Evolutionary conservation across 23 red algal species (phyloP), one percentile per base, ranked within the genome.

Genomic region (Gracilariopsis chorda): DNA sequence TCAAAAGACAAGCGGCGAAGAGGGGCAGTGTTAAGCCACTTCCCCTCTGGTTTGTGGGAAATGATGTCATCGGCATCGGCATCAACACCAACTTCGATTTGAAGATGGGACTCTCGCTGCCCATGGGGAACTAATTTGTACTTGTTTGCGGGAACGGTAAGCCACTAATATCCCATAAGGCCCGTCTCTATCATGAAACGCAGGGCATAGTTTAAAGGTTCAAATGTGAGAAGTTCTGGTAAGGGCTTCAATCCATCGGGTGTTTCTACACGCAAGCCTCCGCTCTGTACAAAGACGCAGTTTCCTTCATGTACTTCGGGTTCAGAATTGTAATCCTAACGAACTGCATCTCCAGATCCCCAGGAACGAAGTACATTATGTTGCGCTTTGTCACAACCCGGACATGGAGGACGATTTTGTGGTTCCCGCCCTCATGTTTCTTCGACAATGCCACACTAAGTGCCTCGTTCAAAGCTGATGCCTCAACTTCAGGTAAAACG

Each of bases 1-100:
- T 98, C 95, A 69, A 98, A 85, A 12, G 92, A 94, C 24, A 98
- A 68, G 19, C 92, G 92, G 11, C 95, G 90, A 34, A 98, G 59
- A 5, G 91, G 84, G 17, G 95, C 95, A 4, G 95, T 78, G 11
- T n/a, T 67, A 39, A 98, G 71, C 91, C 91, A 98, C 20, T 87
- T 53, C 16, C 91, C 91, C 25, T 78, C 78, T 19, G 95, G 91
- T 47, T 92, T 80, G 70, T 98, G 95, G 37, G 80, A 67, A 23
- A 94, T 81, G 14, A 95, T 43, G 21, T 60, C 10, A 9, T 80
- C 29, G 43, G 44, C 76, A 17, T n/a, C n/a, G n/a, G n/a, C n/a
- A n/a, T n/a, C n/a, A 29, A 92, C 68, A 46, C 93, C 86, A 25
- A 91, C 78, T 63, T 92, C 95, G 9, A 98, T 56, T 56, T 98